These are phyloP conservation scores for Collybiopsis confluens DNA, from an alignment of 768 basidiomycete species.

Conservation along the genomic window DNA sequence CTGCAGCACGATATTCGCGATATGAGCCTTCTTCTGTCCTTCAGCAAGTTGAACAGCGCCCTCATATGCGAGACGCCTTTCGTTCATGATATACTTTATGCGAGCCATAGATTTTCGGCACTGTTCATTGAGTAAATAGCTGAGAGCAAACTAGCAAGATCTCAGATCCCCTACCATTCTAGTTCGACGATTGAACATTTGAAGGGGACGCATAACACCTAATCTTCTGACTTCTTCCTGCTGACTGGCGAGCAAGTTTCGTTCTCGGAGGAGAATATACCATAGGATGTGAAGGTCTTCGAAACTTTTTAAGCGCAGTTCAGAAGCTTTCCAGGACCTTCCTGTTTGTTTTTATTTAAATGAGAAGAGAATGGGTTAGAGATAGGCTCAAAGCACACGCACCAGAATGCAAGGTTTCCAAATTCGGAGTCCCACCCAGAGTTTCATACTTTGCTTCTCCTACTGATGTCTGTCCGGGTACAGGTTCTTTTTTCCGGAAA, in stretches of 20 bases:
- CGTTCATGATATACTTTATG: slow-evolving; percentile 89
- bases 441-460: slow-evolving; percentile 11
- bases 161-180: slow-evolving; percentile 35
- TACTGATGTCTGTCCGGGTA: neutral
- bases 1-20: slow-evolving; percentile 23
- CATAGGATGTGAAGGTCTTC: slow-evolving; percentile 91
- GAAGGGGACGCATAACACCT: slow-evolving; percentile 28
- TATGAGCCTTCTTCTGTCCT: slow-evolving; percentile 25
- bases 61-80: slow-evolving; percentile 81
- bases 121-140: slow-evolving; percentile 33
- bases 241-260: slow-evolving; percentile 89
- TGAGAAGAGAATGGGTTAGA: too few relatives aligned
- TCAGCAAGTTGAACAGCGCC: slow-evolving; percentile 51
- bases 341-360: too few relatives aligned
- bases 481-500: slow-evolving; percentile 6
- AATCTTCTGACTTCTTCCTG: slow-evolving; percentile 69
- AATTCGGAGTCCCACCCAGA: neutral
- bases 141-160: neutral
- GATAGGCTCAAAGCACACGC: slow-evolving; percentile 17
- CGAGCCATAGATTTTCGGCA: slow-evolving; percentile 95
- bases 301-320: slow-evolving; percentile 89
- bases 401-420: slow-evolving; percentile 9
- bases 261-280: slow-evolving; percentile 86
- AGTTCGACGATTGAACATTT: slow-evolving; percentile 27
- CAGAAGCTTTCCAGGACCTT: slow-evolving; percentile 80